phyloP scores from a whole-genome alignment of 2,329 filamentous ascomycete species.

The Madurella mycetomatis region DNA sequence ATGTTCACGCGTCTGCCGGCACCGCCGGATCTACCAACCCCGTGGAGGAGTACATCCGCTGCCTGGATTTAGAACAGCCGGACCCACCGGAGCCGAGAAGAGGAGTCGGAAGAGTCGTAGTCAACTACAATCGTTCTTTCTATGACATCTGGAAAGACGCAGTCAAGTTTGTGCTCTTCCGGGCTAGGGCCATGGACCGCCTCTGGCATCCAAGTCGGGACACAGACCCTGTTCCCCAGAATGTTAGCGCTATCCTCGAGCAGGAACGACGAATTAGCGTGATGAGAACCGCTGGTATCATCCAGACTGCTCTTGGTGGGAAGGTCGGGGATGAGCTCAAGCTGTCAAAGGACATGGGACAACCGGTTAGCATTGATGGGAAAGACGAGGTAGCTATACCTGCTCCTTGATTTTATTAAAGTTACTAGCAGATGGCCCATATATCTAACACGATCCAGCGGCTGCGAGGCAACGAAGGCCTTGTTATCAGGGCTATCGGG shows the following conservation, averaged over 20 bases:
- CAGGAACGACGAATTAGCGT: conserved; percentile 12
- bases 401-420: neutral
- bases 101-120: conserved; percentile 1
- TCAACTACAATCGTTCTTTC: conserved; percentile 15
- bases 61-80: too few species aligned
- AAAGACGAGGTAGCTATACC: too few species aligned
- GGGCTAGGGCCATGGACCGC: neutral
- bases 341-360: neutral
- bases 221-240: neutral
- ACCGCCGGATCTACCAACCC: neutral
- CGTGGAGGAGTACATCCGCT: neutral
- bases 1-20: conserved; percentile 1
- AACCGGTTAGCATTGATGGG: too few species aligned
- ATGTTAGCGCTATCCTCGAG: neutral
- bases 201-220: neutral
- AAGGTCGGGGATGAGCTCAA: neutral
- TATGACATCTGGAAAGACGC: conserved; percentile 20
- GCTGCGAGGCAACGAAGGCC: too few species aligned
- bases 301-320: conserved; percentile 14
- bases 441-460: neutral
- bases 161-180: conserved; percentile 6
- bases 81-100: neutral
- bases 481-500: conserved; percentile 7
- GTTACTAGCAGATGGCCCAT: neutral
- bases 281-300: conserved; percentile 16